Evolutionary conservation across 1,284 basidiomycete genomes (phyloP), one percentile per base, ranked within the genome.

Genomic region (Ceratobasidium sp.): DNA sequence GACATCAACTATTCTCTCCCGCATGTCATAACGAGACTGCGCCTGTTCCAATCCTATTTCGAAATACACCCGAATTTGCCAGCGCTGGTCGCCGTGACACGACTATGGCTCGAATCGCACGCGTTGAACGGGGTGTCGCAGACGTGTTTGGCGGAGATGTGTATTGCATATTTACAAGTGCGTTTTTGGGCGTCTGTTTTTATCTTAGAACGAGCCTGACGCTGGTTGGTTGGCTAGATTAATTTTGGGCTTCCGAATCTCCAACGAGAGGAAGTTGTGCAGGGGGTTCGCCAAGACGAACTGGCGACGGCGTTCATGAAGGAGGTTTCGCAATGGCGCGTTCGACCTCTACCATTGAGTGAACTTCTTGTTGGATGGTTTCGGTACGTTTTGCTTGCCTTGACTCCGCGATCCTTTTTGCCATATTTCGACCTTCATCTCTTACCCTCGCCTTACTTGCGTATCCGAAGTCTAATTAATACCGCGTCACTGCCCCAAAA

Each of bases 1-100:
- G 51, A 60, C 44, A 29, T 72, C 59, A 72, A 72, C 60, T 72
- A 72, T 72, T 60, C 69, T 4, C 69, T 72, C 60, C 69, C 69
- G 29, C 51, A 51, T 60, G 69, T 62, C 17, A 36, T 72, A 57
- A 72, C 69, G 14, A 56, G 69, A 41, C 69, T 72, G n/a, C 45
- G 69, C 17, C 69, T 72, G 11, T 72, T 72, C 47, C 36, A 72
- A 27, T 72, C 56, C 50, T 72, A 72, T 72, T 72, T 72, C 31
- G 69, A 56, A 41, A 60, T 72, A 8, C 56, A 72, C 51, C 69
- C 69, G 36, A 72, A 62, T 62, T 57, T 72, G 22, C 69, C 56
- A 15, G 45, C 69, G n/a, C 27, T 72, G 31, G 59, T 72, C 27
- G 19, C 57, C 33, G 15, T 33, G 9, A 57, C 31, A 27, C 69